These are phyloP conservation scores for Sporormia fimetaria DNA, from an alignment of 495 filamentous ascomycete species.

Conservation along the genomic window DNA sequence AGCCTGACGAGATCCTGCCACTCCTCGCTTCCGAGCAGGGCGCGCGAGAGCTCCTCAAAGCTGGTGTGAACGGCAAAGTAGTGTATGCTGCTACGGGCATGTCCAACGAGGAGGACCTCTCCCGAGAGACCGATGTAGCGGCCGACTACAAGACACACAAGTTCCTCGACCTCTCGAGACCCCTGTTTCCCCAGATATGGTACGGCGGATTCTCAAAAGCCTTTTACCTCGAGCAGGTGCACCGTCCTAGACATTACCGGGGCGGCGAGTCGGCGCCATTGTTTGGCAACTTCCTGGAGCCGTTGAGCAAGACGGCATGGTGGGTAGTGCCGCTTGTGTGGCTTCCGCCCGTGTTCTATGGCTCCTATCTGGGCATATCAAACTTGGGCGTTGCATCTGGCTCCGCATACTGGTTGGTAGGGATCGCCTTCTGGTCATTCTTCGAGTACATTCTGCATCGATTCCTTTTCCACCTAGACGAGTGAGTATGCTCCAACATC, in stretches of 20 bases:
- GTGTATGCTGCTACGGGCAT: conserved; percentile 71
- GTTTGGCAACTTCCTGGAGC: conserved; percentile 97
- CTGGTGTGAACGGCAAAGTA: conserved; percentile 33
- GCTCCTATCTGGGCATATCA: conserved; percentile 51
- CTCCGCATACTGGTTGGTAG: conserved; percentile 49
- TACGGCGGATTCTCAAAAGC: conserved; percentile 74
- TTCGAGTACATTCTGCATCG: conserved; percentile 86
- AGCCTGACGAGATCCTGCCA: conserved; percentile 40
- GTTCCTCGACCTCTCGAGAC: conserved; percentile 82
- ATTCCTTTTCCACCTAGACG: conserved; percentile 87
- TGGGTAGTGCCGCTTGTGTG: conserved; percentile 77
- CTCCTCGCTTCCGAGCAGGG: conserved; percentile 35
- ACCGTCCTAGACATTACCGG: conserved; percentile 88
- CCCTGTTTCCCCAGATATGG: conserved; percentile 85
- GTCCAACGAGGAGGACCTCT: conserved; percentile 74
- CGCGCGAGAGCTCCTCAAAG: conserved; percentile 31
- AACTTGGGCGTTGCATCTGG: conserved; percentile 41
- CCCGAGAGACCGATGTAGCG: conserved; percentile 64
- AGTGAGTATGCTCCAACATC: conserved; percentile 43
- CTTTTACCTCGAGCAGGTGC: conserved; percentile 93
- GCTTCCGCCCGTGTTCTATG: conserved; percentile 72
- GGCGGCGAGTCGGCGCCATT: conserved; percentile 84
- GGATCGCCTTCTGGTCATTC: conserved; percentile 72
- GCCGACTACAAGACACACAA: conserved; percentile 76
- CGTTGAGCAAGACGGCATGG: conserved; percentile 86